Evolutionary conservation across 345 rosid genomes (phyloP).

Genomic region (Kandelia obovata): DNA sequence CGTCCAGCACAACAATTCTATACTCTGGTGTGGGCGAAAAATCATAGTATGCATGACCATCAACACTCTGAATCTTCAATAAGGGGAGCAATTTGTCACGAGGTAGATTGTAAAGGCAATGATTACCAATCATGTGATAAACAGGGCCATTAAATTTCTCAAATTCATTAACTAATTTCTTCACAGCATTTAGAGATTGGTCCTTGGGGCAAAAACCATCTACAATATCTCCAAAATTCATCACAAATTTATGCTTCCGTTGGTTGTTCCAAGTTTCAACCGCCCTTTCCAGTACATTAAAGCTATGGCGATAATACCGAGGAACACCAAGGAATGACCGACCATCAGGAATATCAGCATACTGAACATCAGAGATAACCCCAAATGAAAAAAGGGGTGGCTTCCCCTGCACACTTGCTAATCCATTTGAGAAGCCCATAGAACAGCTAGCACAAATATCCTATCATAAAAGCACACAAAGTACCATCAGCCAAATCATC

Average conservation of each 20-base stretch:
- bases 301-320: slow-evolving; percentile 73
- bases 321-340: slow-evolving; percentile 79
- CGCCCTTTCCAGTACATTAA: slow-evolving; percentile 67
- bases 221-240: slow-evolving; percentile 86
- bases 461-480: slow-evolving; percentile 7
- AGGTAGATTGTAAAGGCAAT: slow-evolving; percentile 93
- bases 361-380: slow-evolving; percentile 82
- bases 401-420: slow-evolving; percentile 29
- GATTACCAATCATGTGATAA: slow-evolving; percentile 91
- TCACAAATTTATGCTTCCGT: slow-evolving; percentile 55
- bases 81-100: slow-evolving; percentile 69
- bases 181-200: slow-evolving; percentile 52
- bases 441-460: slow-evolving; percentile 3
- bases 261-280: slow-evolving; percentile 64
- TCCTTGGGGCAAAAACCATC: slow-evolving; percentile 77
- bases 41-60: slow-evolving; percentile 69
- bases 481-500: not conserved
- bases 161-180: slow-evolving; percentile 51
- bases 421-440: slow-evolving; percentile 50
- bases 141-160: slow-evolving; percentile 63
- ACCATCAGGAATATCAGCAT: slow-evolving; percentile 91
- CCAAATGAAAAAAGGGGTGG: slow-evolving; percentile 85
- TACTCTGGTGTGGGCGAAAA: slow-evolving; percentile 67
- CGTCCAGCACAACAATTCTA: slow-evolving; percentile 76
- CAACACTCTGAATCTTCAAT: slow-evolving; percentile 49